phyloP scores from a whole-genome alignment of 2,329 filamentous ascomycete species.

The Neonectria punicea region DNA sequence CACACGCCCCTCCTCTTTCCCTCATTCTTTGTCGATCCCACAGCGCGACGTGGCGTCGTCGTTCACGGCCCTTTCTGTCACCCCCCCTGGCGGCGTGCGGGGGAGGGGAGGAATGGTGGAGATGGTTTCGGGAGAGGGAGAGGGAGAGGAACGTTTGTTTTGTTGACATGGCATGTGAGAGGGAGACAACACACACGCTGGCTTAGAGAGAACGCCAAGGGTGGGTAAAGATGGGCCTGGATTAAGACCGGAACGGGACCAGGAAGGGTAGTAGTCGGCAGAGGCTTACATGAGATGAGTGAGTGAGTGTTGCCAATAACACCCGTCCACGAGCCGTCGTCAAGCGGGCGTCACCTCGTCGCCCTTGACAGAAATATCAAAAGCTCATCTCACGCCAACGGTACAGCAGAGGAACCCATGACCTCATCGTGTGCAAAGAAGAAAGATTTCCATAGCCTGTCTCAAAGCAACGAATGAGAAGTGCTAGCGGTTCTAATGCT shows the following conservation, averaged over 20 bases:
- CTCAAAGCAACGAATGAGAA: neutral
- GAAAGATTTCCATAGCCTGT: neutral
- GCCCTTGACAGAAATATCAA: neutral
- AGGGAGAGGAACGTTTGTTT: neutral
- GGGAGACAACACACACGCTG: too few relatives aligned
- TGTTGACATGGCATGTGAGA: too few relatives aligned
- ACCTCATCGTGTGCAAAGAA: too few relatives aligned
- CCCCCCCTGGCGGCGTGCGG: neutral
- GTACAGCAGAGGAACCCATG: neutral
- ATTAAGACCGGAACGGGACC: neutral
- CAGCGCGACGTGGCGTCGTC: constrained; percentile 15
- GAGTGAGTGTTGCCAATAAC: neutral
- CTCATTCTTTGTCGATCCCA: neutral
- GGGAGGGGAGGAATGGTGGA: constrained; percentile 4
- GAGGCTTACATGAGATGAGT: neutral
- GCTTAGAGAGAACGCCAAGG: too few relatives aligned
- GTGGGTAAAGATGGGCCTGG: neutral
- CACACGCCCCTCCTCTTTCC: neutral
- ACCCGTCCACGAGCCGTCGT: neutral
- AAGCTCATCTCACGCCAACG: neutral
- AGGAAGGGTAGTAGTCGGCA: neutral
- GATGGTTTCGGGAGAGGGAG: neutral
- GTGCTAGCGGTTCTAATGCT: neutral
- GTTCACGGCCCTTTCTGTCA: constrained; percentile 3
- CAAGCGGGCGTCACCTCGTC: neutral